Conservation (phyloP, 768 basidiomycete species). For the Tricholoma furcatifolium region DNA sequence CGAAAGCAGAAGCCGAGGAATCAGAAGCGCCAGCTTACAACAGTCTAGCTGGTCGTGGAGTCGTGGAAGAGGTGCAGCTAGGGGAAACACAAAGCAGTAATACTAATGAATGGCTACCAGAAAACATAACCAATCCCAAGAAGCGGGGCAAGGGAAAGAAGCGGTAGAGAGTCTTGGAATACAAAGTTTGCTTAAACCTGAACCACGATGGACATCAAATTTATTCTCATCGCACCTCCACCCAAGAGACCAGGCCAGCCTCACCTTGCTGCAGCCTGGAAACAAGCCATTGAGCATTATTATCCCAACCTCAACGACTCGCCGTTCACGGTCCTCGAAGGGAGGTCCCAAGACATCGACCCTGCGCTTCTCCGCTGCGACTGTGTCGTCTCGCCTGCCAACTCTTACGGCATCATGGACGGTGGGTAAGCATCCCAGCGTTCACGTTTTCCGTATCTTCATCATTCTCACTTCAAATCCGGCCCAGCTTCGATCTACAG, state of each 20-base stretch:
- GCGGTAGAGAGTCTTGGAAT: slow-evolving; percentile 1
- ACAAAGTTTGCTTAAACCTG: too few species aligned
- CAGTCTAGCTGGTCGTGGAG: slow-evolving; percentile 14
- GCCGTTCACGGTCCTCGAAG: not conserved
- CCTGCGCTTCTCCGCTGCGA: not conserved
- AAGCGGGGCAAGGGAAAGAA: slow-evolving; percentile 30
- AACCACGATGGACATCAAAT: not conserved
- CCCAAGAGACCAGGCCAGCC: not conserved
- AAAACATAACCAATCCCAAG: slow-evolving; percentile 41
- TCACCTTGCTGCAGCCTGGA: not conserved
- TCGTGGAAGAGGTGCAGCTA: slow-evolving; percentile 10
- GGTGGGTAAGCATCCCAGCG: not conserved
- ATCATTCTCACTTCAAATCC: not conserved
- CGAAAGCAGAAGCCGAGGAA: slow-evolving; percentile 38
- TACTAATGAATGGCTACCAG: slow-evolving; percentile 53
- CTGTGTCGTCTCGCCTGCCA: not conserved
- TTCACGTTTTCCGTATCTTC: not conserved
- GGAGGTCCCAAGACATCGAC: not conserved
- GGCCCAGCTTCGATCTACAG: not conserved
- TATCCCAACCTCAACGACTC: not conserved
- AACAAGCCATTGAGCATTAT: not conserved
- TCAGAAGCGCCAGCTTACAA: not conserved
- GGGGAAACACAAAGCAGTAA: slow-evolving; percentile 17
- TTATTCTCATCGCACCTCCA: not conserved
- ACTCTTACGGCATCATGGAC: not conserved